Conservation (phyloP, 2,329 filamentous ascomycete species). For the Seiridium cupressi region DNA sequence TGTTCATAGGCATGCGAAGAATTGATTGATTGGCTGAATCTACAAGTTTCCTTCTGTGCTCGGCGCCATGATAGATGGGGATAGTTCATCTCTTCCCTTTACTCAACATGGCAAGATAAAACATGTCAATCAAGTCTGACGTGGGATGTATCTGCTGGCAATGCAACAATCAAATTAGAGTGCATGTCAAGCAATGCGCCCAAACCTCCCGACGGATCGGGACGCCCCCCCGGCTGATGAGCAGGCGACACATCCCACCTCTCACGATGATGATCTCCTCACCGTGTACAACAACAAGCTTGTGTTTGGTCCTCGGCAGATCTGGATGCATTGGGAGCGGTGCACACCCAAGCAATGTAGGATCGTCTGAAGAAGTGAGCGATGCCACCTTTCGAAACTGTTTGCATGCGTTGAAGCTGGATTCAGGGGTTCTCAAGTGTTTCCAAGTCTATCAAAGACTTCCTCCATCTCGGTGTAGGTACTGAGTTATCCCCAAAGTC, state of each 20-base stretch:
- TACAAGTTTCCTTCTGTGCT: neutral
- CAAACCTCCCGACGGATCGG: neutral
- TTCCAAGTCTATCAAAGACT: neutral
- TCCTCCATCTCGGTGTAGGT: neutral
- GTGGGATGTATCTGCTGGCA: neutral
- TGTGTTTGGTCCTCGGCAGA: neutral
- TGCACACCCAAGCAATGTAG: too few species aligned
- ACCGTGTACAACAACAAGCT: neutral
- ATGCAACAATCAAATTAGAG: neutral
- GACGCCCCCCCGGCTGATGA: neutral
- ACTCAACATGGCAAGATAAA: too few species aligned
- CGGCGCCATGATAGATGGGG: neutral
- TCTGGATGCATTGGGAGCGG: neutral
- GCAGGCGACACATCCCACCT: neutral
- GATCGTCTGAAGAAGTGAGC: neutral
- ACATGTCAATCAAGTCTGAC: too few species aligned
- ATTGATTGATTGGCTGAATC: too few species aligned
- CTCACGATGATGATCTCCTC: neutral
- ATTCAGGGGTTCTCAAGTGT: constrained; percentile 11
- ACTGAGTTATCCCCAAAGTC: neutral
- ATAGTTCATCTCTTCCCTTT: too few species aligned
- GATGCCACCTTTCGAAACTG: neutral
- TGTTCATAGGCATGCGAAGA: neutral
- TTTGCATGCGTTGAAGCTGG: constrained; percentile 7
- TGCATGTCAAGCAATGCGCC: neutral